Conservation (phyloP, 306 rosid species). For the Begonia peltatifolia region DNA sequence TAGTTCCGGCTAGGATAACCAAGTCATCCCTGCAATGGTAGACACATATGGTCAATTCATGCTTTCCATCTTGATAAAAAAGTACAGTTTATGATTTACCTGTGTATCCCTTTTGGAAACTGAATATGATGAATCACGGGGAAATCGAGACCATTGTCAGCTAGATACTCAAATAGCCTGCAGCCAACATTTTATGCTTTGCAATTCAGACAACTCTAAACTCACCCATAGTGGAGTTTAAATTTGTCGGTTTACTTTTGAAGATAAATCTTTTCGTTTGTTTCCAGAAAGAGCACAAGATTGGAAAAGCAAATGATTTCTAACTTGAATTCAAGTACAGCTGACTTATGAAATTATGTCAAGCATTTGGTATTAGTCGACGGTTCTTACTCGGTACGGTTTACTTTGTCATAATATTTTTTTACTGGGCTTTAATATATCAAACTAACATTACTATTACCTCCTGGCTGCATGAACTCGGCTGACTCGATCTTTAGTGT, state of each 20-base stretch:
- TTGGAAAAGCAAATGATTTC: too few relatives aligned
- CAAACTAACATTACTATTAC: conserved; percentile 19
- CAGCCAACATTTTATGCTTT: conserved; percentile 3
- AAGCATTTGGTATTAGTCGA: too few relatives aligned
- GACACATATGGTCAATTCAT: conserved; percentile 4
- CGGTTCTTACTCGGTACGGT: too few relatives aligned
- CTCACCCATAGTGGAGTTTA: too few relatives aligned
- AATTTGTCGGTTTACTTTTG: too few relatives aligned
- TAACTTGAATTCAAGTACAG: too few relatives aligned
- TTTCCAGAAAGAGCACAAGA: too few relatives aligned
- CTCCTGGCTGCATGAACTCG: conserved; percentile 96
- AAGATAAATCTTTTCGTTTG: too few relatives aligned
- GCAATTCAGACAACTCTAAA: neutral
- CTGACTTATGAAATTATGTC: too few relatives aligned
- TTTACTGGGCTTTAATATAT: neutral
- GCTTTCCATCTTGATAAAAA: conserved; percentile 6
- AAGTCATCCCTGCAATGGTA: conserved; percentile 66
- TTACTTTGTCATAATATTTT: conserved; percentile 1
- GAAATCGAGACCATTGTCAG: conserved; percentile 55
- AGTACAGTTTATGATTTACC: conserved; percentile 26
- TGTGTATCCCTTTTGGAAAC: conserved; percentile 71
- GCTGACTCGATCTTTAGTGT: conserved; percentile 49
- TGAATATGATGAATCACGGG: conserved; percentile 91
- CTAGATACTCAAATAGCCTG: conserved; percentile 74
- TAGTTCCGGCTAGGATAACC: conserved; percentile 82